A percentile compares a stretch with the other conserved stretches of the same genome.
Evolutionary conservation across 2,329 filamentous ascomycete genomes (phyloP).

Genomic region (Septoria petroselini): DNA sequence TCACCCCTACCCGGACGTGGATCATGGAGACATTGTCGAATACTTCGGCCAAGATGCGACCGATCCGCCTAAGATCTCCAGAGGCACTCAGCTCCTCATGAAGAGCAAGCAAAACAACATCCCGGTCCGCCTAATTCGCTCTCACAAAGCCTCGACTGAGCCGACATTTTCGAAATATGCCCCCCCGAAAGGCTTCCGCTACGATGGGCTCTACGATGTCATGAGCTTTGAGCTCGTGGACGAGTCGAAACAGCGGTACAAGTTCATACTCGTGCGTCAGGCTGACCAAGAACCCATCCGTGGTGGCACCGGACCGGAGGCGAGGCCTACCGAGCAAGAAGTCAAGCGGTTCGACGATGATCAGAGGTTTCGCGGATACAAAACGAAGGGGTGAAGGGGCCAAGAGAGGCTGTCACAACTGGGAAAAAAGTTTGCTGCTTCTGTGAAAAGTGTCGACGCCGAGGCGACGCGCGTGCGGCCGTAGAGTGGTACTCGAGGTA

Average conservation of each 20-base stretch:
- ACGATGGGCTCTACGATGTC: slow-evolving; percentile 57
- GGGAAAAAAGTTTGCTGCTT: too few species aligned
- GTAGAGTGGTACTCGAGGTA: too few species aligned
- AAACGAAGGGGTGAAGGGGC: neutral
- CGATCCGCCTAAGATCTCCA: slow-evolving; percentile 29
- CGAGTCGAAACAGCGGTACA: slow-evolving; percentile 43
- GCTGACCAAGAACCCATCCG: slow-evolving; percentile 50
- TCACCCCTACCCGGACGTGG: slow-evolving; percentile 47
- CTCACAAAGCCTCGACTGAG: slow-evolving; percentile 38
- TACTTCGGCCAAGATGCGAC: slow-evolving; percentile 52
- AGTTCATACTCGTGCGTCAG: slow-evolving; percentile 49
- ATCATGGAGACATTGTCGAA: slow-evolving; percentile 49
- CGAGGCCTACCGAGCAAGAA: slow-evolving; percentile 46
- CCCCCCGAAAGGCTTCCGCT: slow-evolving; percentile 52
- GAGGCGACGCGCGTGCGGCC: too few species aligned
- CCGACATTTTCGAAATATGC: slow-evolving; percentile 45
- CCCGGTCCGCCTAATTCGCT: slow-evolving; percentile 53
- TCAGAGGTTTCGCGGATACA: slow-evolving; percentile 22
- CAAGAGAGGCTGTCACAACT: too few species aligned
- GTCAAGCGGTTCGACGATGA: slow-evolving; percentile 28
- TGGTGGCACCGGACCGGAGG: slow-evolving; percentile 40
- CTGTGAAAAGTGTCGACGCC: too few species aligned
- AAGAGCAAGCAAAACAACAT: slow-evolving; percentile 37
- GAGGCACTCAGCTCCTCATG: slow-evolving; percentile 43
- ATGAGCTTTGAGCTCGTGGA: slow-evolving; percentile 42